Percentiles rank a stretch among this genome's conserved stretches.
These are phyloP conservation scores for Quercus agrifolia DNA, from an alignment of 306 rosid species.

Conservation along the genomic window DNA sequence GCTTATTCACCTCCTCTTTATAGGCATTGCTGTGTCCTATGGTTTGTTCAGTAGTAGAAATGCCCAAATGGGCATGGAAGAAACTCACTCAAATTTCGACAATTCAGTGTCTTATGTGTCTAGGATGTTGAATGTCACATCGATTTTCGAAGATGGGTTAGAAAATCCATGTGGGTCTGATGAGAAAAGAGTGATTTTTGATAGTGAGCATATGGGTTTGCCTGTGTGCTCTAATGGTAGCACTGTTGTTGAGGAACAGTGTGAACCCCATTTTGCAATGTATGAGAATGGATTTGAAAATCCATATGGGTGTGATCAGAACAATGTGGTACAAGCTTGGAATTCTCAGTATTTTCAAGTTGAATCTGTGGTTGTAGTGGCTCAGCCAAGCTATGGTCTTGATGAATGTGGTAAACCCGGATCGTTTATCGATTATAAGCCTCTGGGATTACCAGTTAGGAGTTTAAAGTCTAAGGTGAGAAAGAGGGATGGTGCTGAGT, in stretches of 20 bases:
- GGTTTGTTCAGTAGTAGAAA: slow-evolving; percentile 72
- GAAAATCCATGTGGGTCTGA: slow-evolving; percentile 43
- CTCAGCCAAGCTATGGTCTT: slow-evolving; percentile 47
- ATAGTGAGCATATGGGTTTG: slow-evolving; percentile 17
- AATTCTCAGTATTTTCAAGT: slow-evolving; percentile 58
- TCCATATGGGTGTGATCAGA: slow-evolving; percentile 33
- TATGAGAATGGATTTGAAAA: slow-evolving; percentile 24
- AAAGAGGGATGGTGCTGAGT: slow-evolving; percentile 31
- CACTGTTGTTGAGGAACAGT: slow-evolving; percentile 50
- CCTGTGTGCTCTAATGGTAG: slow-evolving; percentile 14
- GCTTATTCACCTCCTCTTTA: slow-evolving; percentile 67
- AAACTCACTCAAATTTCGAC: slow-evolving; percentile 32
- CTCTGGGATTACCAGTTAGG: slow-evolving; percentile 79
- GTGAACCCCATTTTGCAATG: slow-evolving; percentile 31
- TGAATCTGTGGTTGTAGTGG: slow-evolving; percentile 55
- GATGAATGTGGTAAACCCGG: slow-evolving; percentile 38
- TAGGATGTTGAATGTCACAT: slow-evolving; percentile 52
- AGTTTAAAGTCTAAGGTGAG: slow-evolving; percentile 53
- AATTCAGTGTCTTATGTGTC: slow-evolving; percentile 52
- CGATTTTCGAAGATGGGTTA: slow-evolving; percentile 51
- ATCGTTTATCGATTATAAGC: slow-evolving; percentile 40
- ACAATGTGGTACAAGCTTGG: slow-evolving; percentile 64
- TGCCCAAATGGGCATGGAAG: slow-evolving; percentile 43
- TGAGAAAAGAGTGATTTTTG: slow-evolving; percentile 45
- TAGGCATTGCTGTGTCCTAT: slow-evolving; percentile 85